phyloP scores from a whole-genome alignment of 768 basidiomycete genomes.

The Boletus rubescentipes region DNA sequence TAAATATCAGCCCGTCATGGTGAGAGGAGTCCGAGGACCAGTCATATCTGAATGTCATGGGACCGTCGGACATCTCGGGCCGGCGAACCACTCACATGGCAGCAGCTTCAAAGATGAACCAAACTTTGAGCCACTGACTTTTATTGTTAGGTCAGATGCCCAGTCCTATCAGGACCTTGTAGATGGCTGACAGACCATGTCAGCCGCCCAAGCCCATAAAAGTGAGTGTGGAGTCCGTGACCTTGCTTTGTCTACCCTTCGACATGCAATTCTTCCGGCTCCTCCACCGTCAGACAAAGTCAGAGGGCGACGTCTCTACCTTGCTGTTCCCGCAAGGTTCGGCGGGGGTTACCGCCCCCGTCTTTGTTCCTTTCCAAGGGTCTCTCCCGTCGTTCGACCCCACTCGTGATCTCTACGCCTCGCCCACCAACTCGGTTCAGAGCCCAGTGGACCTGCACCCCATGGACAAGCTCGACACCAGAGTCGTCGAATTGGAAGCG shows the following conservation, averaged over 20 bases:
- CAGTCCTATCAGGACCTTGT: background rate
- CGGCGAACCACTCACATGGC: background rate
- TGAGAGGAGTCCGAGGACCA: no score
- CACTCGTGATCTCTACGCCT: constrained; percentile 19
- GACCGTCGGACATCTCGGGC: background rate
- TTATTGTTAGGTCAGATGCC: background rate
- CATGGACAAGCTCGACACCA: constrained; percentile 1
- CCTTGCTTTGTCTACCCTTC: background rate
- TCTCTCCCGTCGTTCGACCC: constrained; percentile 29
- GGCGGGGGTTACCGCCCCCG: constrained; percentile 11
- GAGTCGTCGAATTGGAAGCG: constrained; percentile 13
- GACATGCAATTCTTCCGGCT: constrained; percentile 49
- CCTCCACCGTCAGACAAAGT: constrained; percentile 48
- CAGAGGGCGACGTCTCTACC: constrained; percentile 39
- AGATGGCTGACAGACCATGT: constrained; percentile 17
- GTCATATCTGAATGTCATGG: no score
- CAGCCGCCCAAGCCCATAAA: constrained; percentile 24
- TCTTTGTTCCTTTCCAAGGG: constrained; percentile 23
- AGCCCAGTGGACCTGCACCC: background rate
- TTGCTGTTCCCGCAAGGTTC: constrained; percentile 9
- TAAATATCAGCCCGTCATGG: no score
- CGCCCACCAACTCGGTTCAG: background rate
- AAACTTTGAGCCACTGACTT: background rate
- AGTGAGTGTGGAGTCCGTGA: background rate
- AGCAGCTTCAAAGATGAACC: no score